These are phyloP conservation scores for Debaryomyces singareniensis DNA, from an alignment of 1,139 yeast genomes.

Conservation along the genomic window DNA sequence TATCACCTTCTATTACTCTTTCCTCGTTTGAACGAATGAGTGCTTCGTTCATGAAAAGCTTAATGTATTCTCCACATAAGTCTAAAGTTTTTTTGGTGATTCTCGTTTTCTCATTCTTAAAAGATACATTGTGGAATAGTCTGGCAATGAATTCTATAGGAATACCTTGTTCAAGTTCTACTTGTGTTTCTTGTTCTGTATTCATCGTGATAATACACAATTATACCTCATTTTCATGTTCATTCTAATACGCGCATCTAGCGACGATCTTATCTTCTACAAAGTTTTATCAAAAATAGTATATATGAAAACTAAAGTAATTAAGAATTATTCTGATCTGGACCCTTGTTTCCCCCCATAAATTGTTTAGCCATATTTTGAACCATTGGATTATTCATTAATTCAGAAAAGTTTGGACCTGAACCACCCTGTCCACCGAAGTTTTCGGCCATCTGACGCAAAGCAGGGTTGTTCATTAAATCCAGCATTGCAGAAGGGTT, in stretches of 20 bases:
- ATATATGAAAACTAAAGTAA: not conserved
- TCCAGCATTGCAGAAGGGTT: conserved; percentile 76
- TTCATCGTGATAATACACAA: too few species aligned
- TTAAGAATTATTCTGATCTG: conserved; percentile 3
- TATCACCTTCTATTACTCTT: conserved; percentile 26
- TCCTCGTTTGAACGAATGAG: conserved; percentile 55
- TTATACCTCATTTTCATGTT: too few species aligned
- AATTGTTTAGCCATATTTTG: conserved; percentile 59
- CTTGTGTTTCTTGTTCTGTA: too few species aligned
- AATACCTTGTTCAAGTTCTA: conserved; percentile 6
- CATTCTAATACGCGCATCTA: too few species aligned
- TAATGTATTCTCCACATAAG: conserved; percentile 50
- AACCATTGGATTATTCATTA: conserved; percentile 78
- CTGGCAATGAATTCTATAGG: conserved; percentile 48
- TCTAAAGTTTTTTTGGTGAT: conserved; percentile 46
- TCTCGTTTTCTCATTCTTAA: conserved; percentile 40
- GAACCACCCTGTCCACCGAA: conserved; percentile 57
- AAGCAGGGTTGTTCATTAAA: conserved; percentile 75
- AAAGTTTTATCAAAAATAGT: not conserved
- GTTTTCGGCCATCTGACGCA: conserved; percentile 70
- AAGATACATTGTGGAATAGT: conserved; percentile 47
- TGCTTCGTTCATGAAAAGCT: conserved; percentile 59
- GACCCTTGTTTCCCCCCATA: conserved; percentile 34
- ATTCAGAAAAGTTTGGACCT: conserved; percentile 52
- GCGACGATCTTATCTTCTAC: not conserved